These are phyloP conservation scores for Melanogaster broomeanus DNA, from an alignment of 768 basidiomycete genomes.

Conservation along the genomic window DNA sequence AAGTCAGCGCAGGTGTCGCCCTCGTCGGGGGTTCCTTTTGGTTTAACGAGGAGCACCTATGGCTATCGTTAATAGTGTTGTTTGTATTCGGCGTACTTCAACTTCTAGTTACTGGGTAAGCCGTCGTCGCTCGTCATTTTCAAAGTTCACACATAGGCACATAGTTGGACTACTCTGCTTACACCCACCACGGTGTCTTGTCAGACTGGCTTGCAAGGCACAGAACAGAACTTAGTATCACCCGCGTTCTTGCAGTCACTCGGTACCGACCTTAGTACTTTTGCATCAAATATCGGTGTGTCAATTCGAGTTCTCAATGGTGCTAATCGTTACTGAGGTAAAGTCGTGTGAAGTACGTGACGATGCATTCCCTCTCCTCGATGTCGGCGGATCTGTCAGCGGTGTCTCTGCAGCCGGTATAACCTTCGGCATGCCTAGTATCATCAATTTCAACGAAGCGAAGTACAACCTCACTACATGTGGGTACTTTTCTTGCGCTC, in stretches of 20 bases:
- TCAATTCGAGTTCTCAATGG: not conserved
- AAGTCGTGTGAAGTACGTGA: constrained; percentile 17
- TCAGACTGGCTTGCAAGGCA: not conserved
- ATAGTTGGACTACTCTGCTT: constrained; percentile 16
- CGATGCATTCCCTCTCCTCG: constrained; percentile 9
- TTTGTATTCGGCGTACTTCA: constrained; percentile 7
- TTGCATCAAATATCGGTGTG: not conserved
- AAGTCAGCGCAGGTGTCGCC: constrained; percentile 10
- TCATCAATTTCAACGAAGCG: constrained; percentile 15
- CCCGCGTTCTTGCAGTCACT: not conserved
- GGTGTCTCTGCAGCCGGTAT: constrained; percentile 13
- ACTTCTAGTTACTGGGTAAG: constrained; percentile 18
- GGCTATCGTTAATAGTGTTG: constrained; percentile 2
- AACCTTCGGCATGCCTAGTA: constrained; percentile 4
- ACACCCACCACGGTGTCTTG: constrained; percentile 4
- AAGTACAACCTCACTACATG: no score
- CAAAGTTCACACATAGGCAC: no score
- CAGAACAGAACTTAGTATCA: constrained; percentile 11
- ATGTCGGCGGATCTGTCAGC: constrained; percentile 13
- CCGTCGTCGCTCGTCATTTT: not conserved
- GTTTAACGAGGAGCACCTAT: not conserved
- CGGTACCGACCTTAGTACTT: not conserved
- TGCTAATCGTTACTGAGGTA: not conserved
- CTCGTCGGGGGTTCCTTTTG: constrained; percentile 1
- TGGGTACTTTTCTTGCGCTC: no score